A percentile compares a stretch with the other conserved stretches of the same genome.
Conservation (phyloP, 345 rosid genomes). For the Eucalyptus pauciflora region DNA sequence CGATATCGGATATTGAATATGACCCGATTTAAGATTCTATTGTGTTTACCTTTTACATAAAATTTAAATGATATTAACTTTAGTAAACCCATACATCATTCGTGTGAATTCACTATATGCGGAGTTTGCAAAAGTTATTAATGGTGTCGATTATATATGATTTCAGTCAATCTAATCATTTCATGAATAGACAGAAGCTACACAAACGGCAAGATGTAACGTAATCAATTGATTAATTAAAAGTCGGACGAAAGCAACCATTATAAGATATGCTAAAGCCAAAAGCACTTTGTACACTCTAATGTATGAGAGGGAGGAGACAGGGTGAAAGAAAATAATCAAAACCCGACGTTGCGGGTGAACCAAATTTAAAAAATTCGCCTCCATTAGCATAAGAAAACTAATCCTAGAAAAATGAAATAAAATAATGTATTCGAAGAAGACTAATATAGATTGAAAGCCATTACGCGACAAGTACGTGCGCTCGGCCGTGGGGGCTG, state of each 20-base stretch:
- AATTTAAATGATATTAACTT: not conserved
- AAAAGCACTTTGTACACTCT: not conserved
- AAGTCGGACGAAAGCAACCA: not conserved
- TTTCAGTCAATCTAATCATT: not conserved
- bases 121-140: no score
- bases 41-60: not conserved
- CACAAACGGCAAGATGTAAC: not conserved
- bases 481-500: not conserved
- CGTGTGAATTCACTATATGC: rapidly evolving
- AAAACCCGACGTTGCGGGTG: not conserved
- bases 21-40: rapidly evolving
- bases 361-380: not conserved
- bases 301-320: not conserved
- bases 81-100: not conserved
- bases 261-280: not conserved
- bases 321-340: not conserved
- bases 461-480: not conserved
- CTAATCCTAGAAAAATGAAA: not conserved
- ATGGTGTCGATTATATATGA: rapidly evolving
- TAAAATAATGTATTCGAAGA: not conserved
- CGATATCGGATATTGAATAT: not conserved
- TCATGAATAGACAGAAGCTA: not conserved
- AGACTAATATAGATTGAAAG: not conserved
- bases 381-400: not conserved
- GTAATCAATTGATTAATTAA: not conserved